Conservation (phyloP, 352 stramenopile species). For the Globisporangium nodosum region DNA sequence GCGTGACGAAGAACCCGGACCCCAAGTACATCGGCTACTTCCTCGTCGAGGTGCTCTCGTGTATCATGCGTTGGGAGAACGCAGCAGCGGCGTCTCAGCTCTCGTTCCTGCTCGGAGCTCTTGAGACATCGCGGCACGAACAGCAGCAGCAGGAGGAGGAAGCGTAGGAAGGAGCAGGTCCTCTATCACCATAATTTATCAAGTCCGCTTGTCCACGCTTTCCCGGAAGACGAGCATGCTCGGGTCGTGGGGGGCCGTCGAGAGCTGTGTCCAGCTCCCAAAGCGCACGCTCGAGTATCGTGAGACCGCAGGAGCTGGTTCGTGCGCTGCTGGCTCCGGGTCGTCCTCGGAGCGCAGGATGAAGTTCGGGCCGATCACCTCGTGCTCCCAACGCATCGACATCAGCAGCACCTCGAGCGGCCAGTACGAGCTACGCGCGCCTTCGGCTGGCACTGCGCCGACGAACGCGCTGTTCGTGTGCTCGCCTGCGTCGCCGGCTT, state of each 20-base stretch:
- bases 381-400: slow-evolving; percentile 13
- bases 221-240: background rate
- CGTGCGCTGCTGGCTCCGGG: background rate
- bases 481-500: slow-evolving; percentile 8
- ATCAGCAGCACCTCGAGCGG: slow-evolving; percentile 23
- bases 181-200: background rate
- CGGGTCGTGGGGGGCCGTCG: background rate
- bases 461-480: slow-evolving; percentile 14
- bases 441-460: slow-evolving; percentile 16
- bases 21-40: slow-evolving; percentile 11
- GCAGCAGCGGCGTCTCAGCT: background rate
- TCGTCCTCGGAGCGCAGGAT: slow-evolving; percentile 7
- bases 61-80: slow-evolving; percentile 11
- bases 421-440: slow-evolving; percentile 18
- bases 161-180: background rate
- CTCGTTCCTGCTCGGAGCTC: slow-evolving; percentile 6
- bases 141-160: background rate
- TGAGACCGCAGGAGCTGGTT: background rate
- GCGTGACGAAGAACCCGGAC: slow-evolving; percentile 8
- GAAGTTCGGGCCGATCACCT: slow-evolving; percentile 12
- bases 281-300: background rate
- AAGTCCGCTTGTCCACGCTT: background rate
- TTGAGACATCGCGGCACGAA: background rate
- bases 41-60: slow-evolving; percentile 12
- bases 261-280: slow-evolving; percentile 4